These are phyloP conservation scores for Lachnellula cervina DNA, from an alignment of 2,329 filamentous ascomycete species.

Conservation along the genomic window DNA sequence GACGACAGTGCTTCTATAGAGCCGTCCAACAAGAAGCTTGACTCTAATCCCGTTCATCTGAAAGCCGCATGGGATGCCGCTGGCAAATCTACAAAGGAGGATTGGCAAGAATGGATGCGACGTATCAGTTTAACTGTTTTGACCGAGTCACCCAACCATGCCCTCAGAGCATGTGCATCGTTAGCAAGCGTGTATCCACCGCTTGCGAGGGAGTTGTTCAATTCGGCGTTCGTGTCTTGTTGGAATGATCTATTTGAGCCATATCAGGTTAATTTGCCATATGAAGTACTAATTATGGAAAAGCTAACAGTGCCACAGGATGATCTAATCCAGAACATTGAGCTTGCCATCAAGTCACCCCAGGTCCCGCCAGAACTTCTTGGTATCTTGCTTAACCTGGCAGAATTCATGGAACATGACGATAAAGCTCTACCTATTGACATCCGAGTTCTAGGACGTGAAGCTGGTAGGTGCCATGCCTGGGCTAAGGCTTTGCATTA, in stretches of 20 bases:
- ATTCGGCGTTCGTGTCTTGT: conserved; percentile 97
- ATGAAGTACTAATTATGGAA: not conserved
- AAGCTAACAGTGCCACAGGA: conserved; percentile 42
- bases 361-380: conserved; percentile 95
- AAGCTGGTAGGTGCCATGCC: conserved; percentile 93
- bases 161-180: conserved; percentile 85
- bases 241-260: conserved; percentile 98
- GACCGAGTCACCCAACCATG: conserved; percentile 93
- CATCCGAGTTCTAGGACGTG: conserved; percentile 87
- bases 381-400: conserved; percentile 88
- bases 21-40: conserved; percentile 85
- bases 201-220: conserved; percentile 90
- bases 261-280: conserved; percentile 55
- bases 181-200: conserved; percentile 89
- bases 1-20: conserved; percentile 82
- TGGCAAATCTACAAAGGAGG: conserved; percentile 94
- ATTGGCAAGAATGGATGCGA: conserved; percentile 99
- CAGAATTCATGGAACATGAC: conserved; percentile 99
- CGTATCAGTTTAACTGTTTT: conserved; percentile 93
- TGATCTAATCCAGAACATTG: conserved; percentile 91
- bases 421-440: conserved; percentile 98
- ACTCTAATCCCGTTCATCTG: conserved; percentile 95
- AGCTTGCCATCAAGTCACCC: conserved; percentile 89
- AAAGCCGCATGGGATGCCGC: conserved; percentile 97
- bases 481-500: conserved; percentile 98